Conservation (phyloP, 2,329 filamentous ascomycete species). For the Colletotrichum viniferum region DNA sequence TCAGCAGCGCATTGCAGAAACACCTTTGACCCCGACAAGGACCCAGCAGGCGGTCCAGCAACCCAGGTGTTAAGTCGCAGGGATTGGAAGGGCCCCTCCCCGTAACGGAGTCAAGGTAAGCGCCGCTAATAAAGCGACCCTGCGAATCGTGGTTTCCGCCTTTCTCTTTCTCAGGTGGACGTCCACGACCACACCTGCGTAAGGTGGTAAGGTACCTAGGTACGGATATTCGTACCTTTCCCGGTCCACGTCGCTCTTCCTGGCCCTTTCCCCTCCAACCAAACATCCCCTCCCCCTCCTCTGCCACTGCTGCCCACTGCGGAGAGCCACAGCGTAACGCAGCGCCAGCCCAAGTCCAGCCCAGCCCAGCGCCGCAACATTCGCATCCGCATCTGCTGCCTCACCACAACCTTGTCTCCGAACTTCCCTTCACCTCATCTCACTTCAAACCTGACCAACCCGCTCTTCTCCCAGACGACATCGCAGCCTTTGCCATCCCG, state of each 20-base stretch:
- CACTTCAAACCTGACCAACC: not conserved
- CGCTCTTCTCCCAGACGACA: not conserved
- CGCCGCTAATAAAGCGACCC: slow-evolving; percentile 18
- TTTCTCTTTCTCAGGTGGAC: not conserved
- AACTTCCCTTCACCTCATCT: not conserved
- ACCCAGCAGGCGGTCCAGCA: not conserved
- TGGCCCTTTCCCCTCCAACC: slow-evolving; percentile 10
- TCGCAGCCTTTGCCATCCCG: slow-evolving; percentile 1
- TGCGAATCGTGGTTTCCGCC: slow-evolving; percentile 12
- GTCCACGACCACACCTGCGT: not conserved
- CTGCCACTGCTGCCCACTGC: not conserved
- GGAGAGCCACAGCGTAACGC: not conserved
- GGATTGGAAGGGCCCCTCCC: not conserved
- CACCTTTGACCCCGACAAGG: not conserved
- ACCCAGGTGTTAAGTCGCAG: not conserved
- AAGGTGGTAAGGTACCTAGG: not conserved
- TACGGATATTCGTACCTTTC: not conserved
- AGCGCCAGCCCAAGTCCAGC: not conserved
- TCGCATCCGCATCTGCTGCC: slow-evolving; percentile 1
- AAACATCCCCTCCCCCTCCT: not conserved
- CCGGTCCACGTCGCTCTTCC: not conserved
- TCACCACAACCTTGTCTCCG: not conserved
- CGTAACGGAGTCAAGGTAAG: slow-evolving; percentile 7
- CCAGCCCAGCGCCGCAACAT: not conserved
- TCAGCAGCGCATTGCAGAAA: not conserved